Percentiles rank a stretch among this genome's conserved stretches.
These are phyloP conservation scores for Glarea lozoyensis DNA, from an alignment of 495 filamentous ascomycete species.

Conservation along the genomic window DNA sequence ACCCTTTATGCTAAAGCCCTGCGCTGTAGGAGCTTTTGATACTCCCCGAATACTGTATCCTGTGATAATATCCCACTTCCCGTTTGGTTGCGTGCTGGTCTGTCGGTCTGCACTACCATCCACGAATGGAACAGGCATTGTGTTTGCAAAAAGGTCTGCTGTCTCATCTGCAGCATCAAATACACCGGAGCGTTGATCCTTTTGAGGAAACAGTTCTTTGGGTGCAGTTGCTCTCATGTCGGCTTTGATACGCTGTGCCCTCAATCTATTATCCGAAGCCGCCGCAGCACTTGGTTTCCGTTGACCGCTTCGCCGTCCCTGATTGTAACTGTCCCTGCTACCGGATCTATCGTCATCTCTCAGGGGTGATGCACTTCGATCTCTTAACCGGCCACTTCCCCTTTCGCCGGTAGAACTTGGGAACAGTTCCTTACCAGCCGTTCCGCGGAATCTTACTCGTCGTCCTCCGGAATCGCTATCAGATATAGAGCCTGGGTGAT, in stretches of 20 bases:
- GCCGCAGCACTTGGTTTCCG: slow-evolving; percentile 22
- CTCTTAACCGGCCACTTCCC: slow-evolving; percentile 39
- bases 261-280: slow-evolving; percentile 32
- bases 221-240: slow-evolving; percentile 9
- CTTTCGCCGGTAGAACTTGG: slow-evolving; percentile 10
- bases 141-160: slow-evolving; percentile 44
- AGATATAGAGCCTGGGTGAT: slow-evolving; percentile 12
- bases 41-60: slow-evolving; percentile 58
- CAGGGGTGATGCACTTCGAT: slow-evolving; percentile 65
- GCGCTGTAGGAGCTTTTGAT: slow-evolving; percentile 30
- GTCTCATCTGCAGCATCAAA: slow-evolving; percentile 57
- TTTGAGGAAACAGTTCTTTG: slow-evolving; percentile 65
- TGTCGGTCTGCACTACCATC: slow-evolving; percentile 35
- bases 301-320: background rate
- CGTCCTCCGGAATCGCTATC: slow-evolving; percentile 20
- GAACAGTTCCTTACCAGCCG: slow-evolving; percentile 22
- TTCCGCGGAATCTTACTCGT: slow-evolving; percentile 8
- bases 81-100: slow-evolving; percentile 23
- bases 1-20: slow-evolving; percentile 61
- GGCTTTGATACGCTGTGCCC: slow-evolving; percentile 33
- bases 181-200: slow-evolving; percentile 54
- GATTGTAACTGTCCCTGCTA: slow-evolving; percentile 20
- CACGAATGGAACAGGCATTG: slow-evolving; percentile 42
- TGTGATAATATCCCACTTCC: slow-evolving; percentile 15
- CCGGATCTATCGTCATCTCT: slow-evolving; percentile 52